Base-by-base conservation (phyloP, 768 basidiomycete genomes). In the Macrocybe gigantea region DNA sequence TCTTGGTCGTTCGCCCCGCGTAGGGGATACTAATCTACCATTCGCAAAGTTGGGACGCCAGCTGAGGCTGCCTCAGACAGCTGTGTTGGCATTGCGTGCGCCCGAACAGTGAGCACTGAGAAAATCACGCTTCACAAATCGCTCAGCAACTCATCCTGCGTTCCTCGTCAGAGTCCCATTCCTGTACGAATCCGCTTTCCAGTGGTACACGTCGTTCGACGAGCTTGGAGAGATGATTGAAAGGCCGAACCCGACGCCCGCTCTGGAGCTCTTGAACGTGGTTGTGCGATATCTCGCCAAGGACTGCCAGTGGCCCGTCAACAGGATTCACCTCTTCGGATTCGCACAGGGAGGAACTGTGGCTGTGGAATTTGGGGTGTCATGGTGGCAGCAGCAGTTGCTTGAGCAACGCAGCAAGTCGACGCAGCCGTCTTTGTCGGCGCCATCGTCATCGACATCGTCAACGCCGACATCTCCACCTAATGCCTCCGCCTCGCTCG, bases 131-230 rank as follows among this genome's bases (percentile, higher is more conserved):
- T 29, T 36, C n/a, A 32, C 32, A 35, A 38, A n/a, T 49, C 39
- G 31, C 41, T 33, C n/a, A 33, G 40, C 15, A 37, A 10, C 42
- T 34, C 14, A 35, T 38, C 8, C 47, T 31, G n/a, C 47, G 3
- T 47, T 47, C 37, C 41, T 49, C 45, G 13, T 38, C 61, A 90
- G 87, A 56, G 76, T 93, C 34, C 90, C 90, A 0, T 90, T 78
- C 57, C 71, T 92, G 13, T 79, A 88, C 56, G 85, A 88, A 62
- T 72, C 82, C 34, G 82, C 88, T 1, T 94, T 75, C 60, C 86
- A 93, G 57, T 94, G 91, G 92, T 94, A 88, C 66, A 65, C 74
- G 8, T 87, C 88, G 38, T 94, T 93, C 62, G 83, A 90, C 59
- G 69, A 64, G 5, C 76, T 93, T 6, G 93, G 93, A 2, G 88